These are phyloP conservation scores for Ganoderma sinense DNA, from an alignment of 1,284 basidiomycete species.

Conservation along the genomic window DNA sequence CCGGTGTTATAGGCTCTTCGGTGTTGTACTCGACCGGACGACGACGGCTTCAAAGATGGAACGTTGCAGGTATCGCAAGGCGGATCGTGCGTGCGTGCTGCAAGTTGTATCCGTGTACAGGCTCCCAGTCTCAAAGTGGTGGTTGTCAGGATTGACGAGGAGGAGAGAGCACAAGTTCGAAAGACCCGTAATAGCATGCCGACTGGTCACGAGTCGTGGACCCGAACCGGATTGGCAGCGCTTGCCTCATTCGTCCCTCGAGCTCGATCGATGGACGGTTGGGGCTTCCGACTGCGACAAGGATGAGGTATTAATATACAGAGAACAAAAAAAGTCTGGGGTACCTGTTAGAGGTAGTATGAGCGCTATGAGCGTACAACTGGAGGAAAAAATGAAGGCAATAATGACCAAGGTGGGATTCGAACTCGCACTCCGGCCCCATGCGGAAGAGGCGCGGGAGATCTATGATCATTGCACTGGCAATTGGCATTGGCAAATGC, in stretches of 20 bases:
- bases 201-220: neutral
- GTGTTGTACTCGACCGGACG: neutral
- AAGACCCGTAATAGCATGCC: neutral
- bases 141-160: neutral
- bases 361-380: neutral
- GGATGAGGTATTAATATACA: neutral
- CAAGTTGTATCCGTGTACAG: neutral
- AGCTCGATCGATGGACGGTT: neutral
- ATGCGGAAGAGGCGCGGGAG: no score
- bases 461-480: no score
- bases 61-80: neutral
- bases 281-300: neutral
- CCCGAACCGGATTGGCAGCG: neutral
- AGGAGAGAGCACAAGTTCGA: neutral
- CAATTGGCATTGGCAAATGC: no score
- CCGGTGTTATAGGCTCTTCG: conserved; percentile 10
- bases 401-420: conserved; percentile 47
- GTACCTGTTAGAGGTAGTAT: neutral
- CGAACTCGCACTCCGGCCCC: conserved; percentile 54
- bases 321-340: neutral
- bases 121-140: neutral
- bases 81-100: neutral
- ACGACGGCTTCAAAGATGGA: neutral
- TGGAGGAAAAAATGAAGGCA: neutral
- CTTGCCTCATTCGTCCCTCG: conserved; percentile 1